These are phyloP conservation scores for Aspergillus baeticus DNA, from an alignment of 495 filamentous ascomycete species.

Conservation along the genomic window DNA sequence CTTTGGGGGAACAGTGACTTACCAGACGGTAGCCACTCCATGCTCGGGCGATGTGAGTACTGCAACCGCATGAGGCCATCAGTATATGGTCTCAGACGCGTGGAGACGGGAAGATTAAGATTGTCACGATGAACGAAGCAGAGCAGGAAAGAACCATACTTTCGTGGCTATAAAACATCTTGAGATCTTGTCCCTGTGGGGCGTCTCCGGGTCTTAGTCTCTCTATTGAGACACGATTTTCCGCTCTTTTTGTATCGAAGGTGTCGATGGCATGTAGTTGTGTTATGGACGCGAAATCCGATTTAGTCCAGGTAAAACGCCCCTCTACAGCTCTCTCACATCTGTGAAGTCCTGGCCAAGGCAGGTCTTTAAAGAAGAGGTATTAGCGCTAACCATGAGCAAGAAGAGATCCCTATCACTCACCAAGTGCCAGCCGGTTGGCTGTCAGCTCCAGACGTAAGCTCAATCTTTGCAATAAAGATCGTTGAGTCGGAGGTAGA, in stretches of 20 bases:
- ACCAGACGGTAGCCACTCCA: slow-evolving; percentile 95
- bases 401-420: neutral
- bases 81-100: too few species aligned
- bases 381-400: neutral
- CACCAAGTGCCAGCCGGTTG: neutral
- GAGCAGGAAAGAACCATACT: slow-evolving; percentile 50
- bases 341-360: too few species aligned
- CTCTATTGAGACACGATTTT: too few species aligned
- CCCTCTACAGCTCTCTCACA: too few species aligned
- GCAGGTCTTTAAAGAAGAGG: neutral
- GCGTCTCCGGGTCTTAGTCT: too few species aligned
- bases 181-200: slow-evolving; percentile 6
- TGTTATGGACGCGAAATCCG: too few species aligned
- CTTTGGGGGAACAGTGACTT: slow-evolving; percentile 14
- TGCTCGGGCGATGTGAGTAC: slow-evolving; percentile 86
- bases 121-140: neutral
- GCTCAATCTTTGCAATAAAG: too few species aligned
- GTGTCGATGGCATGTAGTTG: neutral
- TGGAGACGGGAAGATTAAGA: slow-evolving; percentile 18
- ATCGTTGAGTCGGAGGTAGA: too few species aligned
- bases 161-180: slow-evolving; percentile 93
- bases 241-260: neutral
- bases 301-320: too few species aligned
- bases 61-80: slow-evolving; percentile 24
- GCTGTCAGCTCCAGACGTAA: neutral